Evolutionary conservation across 129 eudicot genomes (phyloP), one percentile per base, ranked within the genome.

Genomic region (Pittosporum tobira): DNA sequence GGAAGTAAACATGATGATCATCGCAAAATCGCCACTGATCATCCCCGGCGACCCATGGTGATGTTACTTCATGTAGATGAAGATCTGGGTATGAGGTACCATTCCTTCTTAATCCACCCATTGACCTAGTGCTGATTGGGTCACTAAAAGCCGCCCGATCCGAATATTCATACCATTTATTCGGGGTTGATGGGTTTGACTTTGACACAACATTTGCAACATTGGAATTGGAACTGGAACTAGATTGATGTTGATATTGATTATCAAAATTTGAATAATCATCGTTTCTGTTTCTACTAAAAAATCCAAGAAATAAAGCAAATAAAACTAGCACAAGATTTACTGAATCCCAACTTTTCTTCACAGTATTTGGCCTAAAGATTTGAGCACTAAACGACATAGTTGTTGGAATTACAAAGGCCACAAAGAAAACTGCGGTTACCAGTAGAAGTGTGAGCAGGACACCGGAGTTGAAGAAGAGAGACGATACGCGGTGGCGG

Each of bases 31-130:
- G 58, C 81, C 79, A 71, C 2, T 61, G 73, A 62, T 75, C 77
- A 42, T 20, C 74, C 11, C 56, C 72, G 66, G 64, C 47, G 28
- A 43, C 60, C 71, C 68, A 67, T 58, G 58, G 54, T 29, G 80
- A 60, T 21, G 80, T 44, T 7, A 74, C 64, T 31, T 76, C 85
- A 66, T 83, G 81, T 21, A 91, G 88, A 74, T 91, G 81, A 21
- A 91, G 85, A 81, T 91, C 98, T 43, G 98, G 98, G 48, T 91
- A 91, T 0, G 98, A 91, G 54, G 80, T 80, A 11, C 73, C 69
- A 27, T 66, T 83, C 79, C 96, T 86, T 68, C 78, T 78, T 71
- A 81, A 60, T 46, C 76, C 73, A 56, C 64, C 68, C 12, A 29
- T 43, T 27, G 45, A 48, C 18, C 46, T 58, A 36, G 18, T 51